These are phyloP conservation scores for Umbilicus rupestris DNA, from an alignment of 164 flowering plant species.

Conservation along the genomic window DNA sequence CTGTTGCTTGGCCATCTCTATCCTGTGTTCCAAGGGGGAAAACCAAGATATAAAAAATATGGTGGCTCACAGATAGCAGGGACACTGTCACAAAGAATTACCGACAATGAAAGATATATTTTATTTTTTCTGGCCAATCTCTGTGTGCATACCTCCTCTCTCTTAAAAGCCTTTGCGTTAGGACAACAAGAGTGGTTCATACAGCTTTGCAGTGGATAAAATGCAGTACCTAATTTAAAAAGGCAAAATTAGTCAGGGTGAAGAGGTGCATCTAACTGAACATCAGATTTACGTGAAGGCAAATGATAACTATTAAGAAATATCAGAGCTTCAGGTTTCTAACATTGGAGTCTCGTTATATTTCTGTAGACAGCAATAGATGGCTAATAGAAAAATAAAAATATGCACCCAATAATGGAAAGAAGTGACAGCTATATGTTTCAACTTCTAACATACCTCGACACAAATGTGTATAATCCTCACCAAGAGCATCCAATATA, in stretches of 20 bases:
- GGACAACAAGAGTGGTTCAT: slow-evolving; percentile 96
- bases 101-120: background rate
- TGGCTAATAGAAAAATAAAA: background rate
- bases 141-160: slow-evolving; percentile 69
- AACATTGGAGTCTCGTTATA: background rate
- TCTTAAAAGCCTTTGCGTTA: slow-evolving; percentile 90
- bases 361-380: background rate
- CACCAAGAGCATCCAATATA: slow-evolving; percentile 83
- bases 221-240: slow-evolving; percentile 62
- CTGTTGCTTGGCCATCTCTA: slow-evolving; percentile 85
- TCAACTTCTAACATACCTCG: slow-evolving; percentile 43
- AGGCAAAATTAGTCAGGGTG: slow-evolving; percentile 3
- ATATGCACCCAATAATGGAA: background rate
- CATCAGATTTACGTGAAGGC: background rate
- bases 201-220: slow-evolving; percentile 89
- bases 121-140: background rate
- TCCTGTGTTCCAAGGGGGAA: slow-evolving; percentile 43
- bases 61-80: background rate
- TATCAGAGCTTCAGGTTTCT: background rate
- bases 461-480: slow-evolving; percentile 74
- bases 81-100: background rate
- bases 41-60: background rate
- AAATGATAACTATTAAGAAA: background rate
- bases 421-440: background rate
- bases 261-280: background rate